phyloP scores from a whole-genome alignment of 805 yeast genomes.

The Pichia phayaonensis region DNA sequence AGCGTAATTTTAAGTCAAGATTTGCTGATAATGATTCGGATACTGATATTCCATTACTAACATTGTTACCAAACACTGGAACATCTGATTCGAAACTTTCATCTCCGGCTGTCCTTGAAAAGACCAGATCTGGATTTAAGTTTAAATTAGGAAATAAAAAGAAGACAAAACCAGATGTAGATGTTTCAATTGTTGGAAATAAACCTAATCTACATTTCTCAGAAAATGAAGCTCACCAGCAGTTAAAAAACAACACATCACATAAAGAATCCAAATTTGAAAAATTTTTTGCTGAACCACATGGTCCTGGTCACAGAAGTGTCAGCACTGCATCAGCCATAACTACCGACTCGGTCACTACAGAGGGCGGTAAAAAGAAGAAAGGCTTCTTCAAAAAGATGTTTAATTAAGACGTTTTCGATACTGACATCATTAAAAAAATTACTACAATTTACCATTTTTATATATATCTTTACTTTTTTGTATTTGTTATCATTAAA shows the following conservation, averaged over 20 bases:
- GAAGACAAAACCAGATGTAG: neutral
- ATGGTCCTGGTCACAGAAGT: conserved; percentile 10
- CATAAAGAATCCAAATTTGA: conserved; percentile 10
- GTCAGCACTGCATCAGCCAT: conserved; percentile 7
- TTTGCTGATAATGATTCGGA: conserved; percentile 63
- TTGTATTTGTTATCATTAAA: neutral
- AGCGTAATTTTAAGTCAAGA: conserved; percentile 40
- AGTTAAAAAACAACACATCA: neutral
- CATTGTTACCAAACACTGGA: neutral
- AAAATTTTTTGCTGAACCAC: conserved; percentile 11
- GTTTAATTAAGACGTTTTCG: conserved; percentile 13
- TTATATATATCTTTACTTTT: neutral
- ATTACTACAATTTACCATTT: too few species aligned
- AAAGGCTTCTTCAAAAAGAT: conserved; percentile 29
- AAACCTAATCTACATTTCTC: neutral
- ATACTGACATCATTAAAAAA: neutral
- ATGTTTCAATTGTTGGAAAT: neutral
- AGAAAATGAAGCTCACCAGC: neutral
- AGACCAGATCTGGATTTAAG: conserved; percentile 2
- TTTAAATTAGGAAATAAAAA: conserved; percentile 2
- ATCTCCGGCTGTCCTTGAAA: neutral
- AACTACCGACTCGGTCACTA: conserved; percentile 17
- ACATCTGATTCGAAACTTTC: neutral
- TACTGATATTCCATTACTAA: conserved; percentile 26
- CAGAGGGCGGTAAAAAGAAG: conserved; percentile 21